A percentile compares a stretch with the other conserved stretches of the same genome.
Conservation (phyloP, 306 rosid species). For the Nissolia schottii region DNA sequence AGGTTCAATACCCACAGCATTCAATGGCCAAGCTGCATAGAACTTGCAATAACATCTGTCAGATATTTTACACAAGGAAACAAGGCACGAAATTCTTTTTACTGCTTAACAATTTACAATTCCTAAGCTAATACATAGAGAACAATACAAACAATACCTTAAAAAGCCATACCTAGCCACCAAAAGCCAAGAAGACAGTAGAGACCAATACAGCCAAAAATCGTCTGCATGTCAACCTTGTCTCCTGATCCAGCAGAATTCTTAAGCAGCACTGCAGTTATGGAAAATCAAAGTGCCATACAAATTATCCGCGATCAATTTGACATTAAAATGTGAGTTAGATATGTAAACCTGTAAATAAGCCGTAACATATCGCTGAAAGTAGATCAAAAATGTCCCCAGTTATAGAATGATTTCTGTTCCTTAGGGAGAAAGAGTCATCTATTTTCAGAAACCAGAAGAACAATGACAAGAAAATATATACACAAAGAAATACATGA, state of each 20-base stretch:
- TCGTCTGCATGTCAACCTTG: constrained; percentile 61
- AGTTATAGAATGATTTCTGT: constrained; percentile 42
- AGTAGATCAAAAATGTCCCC: constrained; percentile 61
- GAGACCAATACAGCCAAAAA: constrained; percentile 74
- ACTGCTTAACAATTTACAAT: background rate
- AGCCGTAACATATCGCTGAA: constrained; percentile 58
- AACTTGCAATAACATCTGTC: background rate
- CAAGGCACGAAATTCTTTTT: background rate
- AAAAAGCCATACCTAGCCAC: constrained; percentile 82
- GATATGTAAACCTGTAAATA: constrained; percentile 52
- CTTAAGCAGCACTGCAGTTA: constrained; percentile 58
- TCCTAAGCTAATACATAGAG: background rate
- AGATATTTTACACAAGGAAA: background rate
- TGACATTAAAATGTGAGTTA: background rate
- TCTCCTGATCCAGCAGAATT: constrained; percentile 64
- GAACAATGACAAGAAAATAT: background rate
- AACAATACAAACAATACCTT: too few species aligned
- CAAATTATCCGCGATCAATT: background rate
- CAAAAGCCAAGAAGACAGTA: constrained; percentile 65
- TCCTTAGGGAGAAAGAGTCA: constrained; percentile 30
- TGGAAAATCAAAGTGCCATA: background rate
- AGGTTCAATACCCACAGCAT: constrained; percentile 64
- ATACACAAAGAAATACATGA: background rate
- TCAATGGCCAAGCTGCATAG: constrained; percentile 62
- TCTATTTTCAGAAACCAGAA: background rate